Percentiles rank a stretch among this genome's conserved stretches.
These are phyloP conservation scores for Colletotrichum costaricense DNA, from an alignment of 2,329 filamentous ascomycete genomes.

Conservation along the genomic window DNA sequence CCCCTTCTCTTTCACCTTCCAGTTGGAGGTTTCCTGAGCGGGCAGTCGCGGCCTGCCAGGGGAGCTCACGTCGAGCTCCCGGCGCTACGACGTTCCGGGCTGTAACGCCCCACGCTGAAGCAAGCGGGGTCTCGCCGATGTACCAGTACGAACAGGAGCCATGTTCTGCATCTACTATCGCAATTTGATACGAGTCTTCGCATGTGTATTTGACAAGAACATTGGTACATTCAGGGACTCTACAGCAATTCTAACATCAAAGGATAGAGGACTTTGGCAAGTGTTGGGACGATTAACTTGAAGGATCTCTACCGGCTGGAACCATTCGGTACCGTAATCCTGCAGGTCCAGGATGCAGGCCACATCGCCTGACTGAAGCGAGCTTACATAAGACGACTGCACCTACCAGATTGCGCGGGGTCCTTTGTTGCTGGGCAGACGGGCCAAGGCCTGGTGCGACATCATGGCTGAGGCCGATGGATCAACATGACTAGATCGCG, in stretches of 20 bases:
- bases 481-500: slow-evolving; percentile 1
- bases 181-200: background rate
- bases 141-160: background rate
- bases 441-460: slow-evolving; percentile 3
- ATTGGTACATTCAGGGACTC: accelerated
- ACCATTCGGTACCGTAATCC: background rate
- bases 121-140: slow-evolving; percentile 15
- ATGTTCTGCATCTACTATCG: background rate
- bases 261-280: background rate
- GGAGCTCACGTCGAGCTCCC: slow-evolving; percentile 19
- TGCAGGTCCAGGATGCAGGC: slow-evolving; percentile 19
- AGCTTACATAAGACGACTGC: slow-evolving; percentile 16
- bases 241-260: background rate
- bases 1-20: background rate
- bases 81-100: slow-evolving; percentile 12
- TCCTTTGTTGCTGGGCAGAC: slow-evolving; percentile 26
- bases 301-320: background rate
- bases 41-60: background rate
- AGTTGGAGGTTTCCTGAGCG: background rate
- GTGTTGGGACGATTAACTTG: background rate
- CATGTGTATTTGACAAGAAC: background rate
- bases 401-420: background rate
- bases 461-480: background rate
- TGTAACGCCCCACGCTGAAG: slow-evolving; percentile 13
- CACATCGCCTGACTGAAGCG: slow-evolving; percentile 4